These are phyloP conservation scores for Bipolaris gigantea DNA, from an alignment of 2,329 filamentous ascomycete species.

Conservation along the genomic window DNA sequence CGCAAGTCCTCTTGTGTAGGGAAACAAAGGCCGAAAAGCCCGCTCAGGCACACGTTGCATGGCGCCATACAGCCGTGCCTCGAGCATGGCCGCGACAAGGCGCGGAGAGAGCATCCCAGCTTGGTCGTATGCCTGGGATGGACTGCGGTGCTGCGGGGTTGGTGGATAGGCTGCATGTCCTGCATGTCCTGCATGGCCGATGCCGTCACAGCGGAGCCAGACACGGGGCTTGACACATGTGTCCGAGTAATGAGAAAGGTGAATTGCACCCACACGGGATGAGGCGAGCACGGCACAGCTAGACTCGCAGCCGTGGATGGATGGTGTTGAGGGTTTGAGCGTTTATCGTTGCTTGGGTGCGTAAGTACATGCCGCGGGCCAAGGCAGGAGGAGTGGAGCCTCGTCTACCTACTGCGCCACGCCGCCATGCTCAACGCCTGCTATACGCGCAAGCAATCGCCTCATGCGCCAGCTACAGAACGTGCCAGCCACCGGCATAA, in stretches of 20 bases:
- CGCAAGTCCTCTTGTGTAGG: neutral
- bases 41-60: slow-evolving; percentile 9
- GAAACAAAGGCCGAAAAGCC: slow-evolving; percentile 2
- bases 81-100: neutral
- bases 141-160: slow-evolving; percentile 6
- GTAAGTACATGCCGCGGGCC: too few relatives aligned
- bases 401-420: too few relatives aligned
- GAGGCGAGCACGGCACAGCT: neutral
- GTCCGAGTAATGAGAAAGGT: neutral
- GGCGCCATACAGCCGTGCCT: neutral
- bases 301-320: neutral
- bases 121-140: neutral
- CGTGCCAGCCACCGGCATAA: too few relatives aligned
- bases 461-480: neutral
- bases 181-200: neutral
- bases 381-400: too few relatives aligned
- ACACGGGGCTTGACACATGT: slow-evolving; percentile 6
- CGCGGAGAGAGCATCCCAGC: neutral
- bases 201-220: slow-evolving; percentile 14
- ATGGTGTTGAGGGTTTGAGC: too few relatives aligned
- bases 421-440: too few relatives aligned
- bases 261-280: neutral
- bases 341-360: too few relatives aligned
- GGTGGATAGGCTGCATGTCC: neutral
- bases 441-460: neutral